Evolutionary conservation across 441 rosid species (phyloP), one percentile per base, ranked within the genome.

Genomic region (Gossypium schwendimanii): DNA sequence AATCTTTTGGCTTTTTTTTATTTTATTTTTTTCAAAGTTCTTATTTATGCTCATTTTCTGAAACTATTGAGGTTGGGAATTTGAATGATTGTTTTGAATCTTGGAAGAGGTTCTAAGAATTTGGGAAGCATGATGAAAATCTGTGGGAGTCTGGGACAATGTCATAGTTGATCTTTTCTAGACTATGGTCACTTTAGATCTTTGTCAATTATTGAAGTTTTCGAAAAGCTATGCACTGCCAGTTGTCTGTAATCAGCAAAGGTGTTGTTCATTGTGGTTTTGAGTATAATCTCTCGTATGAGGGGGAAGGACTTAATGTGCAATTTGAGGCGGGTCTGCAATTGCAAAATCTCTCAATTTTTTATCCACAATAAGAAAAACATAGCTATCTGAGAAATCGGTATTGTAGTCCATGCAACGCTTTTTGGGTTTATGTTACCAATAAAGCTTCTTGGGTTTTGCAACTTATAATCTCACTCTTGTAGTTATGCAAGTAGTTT

Each of bases 81-180:
- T 53, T 69, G 59, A 31, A 69, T 31, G 6, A 6, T 52, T 31
- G 49, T 8, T 66, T 66, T 66, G 49, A 66, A 68, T 31, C 60
- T 17, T 52, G 61, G 20, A 45, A 68, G 61, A 9, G 49, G 26
- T 31, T 31, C 28, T 68, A 52, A 68, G 61, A 68, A 68, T 52
- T 24, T 68, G 28, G 23, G 60, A 68, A 31, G 7, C 60, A 50
- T 47, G 70, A 49, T 66, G 39, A 66, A 9, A 14, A 14, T 24
- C 36, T 66, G 44, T 14, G 44, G 24, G 71, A 26, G 9, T 67
- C 8, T 49, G 8, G 71, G 24, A 33, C 57, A 3, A 11, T 17
- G 33, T 68, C 23, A 0, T 69, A 12, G 12, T 31, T 69, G 28
- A 69, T 69, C 18, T 31, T 18, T 52, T 69, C 49, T 47, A 17